Evolutionary conservation across 805 yeast species (phyloP), one percentile per base, ranked within the genome.

Genomic region (Pichia membranifaciens): DNA sequence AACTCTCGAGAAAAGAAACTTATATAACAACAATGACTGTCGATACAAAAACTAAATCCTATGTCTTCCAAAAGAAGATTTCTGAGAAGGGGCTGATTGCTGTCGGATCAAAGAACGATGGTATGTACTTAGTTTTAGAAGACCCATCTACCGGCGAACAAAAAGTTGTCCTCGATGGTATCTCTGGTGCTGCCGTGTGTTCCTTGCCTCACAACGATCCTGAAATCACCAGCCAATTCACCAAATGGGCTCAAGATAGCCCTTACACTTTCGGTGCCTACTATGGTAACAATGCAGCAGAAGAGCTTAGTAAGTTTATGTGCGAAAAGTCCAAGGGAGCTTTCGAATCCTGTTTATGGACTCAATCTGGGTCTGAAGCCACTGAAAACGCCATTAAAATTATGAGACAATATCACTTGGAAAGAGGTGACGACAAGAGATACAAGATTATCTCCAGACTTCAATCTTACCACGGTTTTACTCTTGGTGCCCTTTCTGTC

Each of bases 351-450:
- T 73, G 70, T 15, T 48, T 70, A 38, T 65, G 85, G 49, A 74
- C 79, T 50, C 81, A 81, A 58, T 77, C 86, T 2, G 95, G 95
- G 47, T 74, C 89, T 18, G 91, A 84, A 62, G 87, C 91, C 41
- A 84, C 84, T 57, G 91, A 84, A 60, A 87, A 87, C 31, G 89
- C 89, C 4, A 63, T 84, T 58, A 84, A 84, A 62, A 82, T 84
- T 58, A 84, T 84, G 22, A 65, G 67, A 53, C 78, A 74, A 57
- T 73, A 73, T 54, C 69, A 64, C 51, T 54, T 67, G 42, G 78
- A 74, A 57, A 67, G 60, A 21, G 73, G 73, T 32, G 71, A 70
- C 48, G 59, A 67, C 8, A 60, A 65, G 37, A 70, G 75, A 56
- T 54, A 56, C 52, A 69, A 71, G 48, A 65, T 69, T 45, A 72